These are phyloP conservation scores for Alternaria atra DNA, from an alignment of 2,329 filamentous ascomycete genomes.

Conservation along the genomic window DNA sequence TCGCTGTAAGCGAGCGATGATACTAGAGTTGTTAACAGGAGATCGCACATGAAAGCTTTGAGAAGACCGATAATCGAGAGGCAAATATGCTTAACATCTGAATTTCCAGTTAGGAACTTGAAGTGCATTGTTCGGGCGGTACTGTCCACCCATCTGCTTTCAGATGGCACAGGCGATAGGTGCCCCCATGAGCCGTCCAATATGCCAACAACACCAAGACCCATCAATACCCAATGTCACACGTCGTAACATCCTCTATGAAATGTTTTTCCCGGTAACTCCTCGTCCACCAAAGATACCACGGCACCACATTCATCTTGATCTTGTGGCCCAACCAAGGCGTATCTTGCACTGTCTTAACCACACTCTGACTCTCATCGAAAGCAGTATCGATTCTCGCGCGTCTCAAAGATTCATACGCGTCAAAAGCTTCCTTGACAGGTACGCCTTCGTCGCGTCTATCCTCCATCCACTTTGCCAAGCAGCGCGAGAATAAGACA, in stretches of 20 bases:
- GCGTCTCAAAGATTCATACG: constrained; percentile 58
- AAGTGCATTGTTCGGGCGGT: not conserved
- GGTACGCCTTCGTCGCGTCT: constrained; percentile 35
- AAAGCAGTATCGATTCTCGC: constrained; percentile 57
- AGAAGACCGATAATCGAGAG: not conserved
- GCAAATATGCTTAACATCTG: not conserved
- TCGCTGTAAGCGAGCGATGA: not conserved
- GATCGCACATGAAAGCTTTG: not conserved
- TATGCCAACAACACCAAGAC: not conserved
- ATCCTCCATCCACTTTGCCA: constrained; percentile 55
- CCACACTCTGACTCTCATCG: constrained; percentile 57
- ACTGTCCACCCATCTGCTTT: not conserved
- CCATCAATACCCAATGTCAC: constrained; percentile 50
- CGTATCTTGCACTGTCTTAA: constrained; percentile 56
- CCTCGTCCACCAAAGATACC: constrained; percentile 58
- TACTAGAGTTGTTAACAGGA: not conserved
- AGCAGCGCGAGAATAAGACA: constrained; percentile 58
- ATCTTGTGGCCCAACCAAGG: constrained; percentile 57
- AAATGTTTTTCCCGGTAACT: constrained; percentile 55
- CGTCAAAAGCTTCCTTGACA: constrained; percentile 57
- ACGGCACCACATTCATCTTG: constrained; percentile 57
- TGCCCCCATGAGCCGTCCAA: not conserved
- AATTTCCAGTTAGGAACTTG: not conserved
- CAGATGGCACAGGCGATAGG: not conserved
- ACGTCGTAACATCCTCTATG: constrained; percentile 56